A percentile compares a stretch with the other conserved stretches of the same genome.
phyloP scores from a whole-genome alignment of 371 early-diverging fungal genomes.

The Mortierella sp. region DNA sequence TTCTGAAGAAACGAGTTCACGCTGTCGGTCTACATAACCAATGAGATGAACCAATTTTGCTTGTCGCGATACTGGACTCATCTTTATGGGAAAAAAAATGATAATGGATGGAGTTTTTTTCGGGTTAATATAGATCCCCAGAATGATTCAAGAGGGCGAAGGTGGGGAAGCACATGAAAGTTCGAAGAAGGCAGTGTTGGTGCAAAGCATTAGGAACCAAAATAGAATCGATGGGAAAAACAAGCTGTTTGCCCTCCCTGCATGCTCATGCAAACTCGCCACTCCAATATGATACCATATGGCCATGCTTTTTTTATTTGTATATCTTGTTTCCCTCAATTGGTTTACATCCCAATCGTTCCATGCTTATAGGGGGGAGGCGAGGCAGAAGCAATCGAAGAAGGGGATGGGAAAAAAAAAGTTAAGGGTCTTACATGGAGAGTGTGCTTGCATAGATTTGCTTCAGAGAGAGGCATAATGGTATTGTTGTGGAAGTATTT shows the following conservation, averaged over 20 bases:
- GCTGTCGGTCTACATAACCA: conserved; percentile 46
- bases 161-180: conserved; percentile 6
- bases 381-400: not conserved
- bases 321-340: conserved; percentile 2
- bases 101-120: not conserved
- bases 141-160: not conserved
- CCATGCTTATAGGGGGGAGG: conserved; percentile 8
- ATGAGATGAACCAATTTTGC: conserved; percentile 47
- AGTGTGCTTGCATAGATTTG: conserved; percentile 51
- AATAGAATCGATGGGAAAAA: conserved; percentile 4
- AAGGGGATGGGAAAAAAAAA: not conserved
- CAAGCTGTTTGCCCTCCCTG: not conserved
- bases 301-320: conserved; percentile 1
- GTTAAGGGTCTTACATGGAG: conserved; percentile 31
- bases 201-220: not conserved
- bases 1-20: conserved; percentile 37
- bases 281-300: not conserved
- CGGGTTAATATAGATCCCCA: not conserved
- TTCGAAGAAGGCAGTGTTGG: conserved; percentile 1
- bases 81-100: conserved; percentile 3
- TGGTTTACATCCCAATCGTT: not conserved
- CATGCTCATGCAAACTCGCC: conserved; percentile 7
- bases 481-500: conserved; percentile 29
- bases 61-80: conserved; percentile 51
- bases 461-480: conserved; percentile 47